phyloP scores from a whole-genome alignment of 2,329 filamentous ascomycete species.

The Paramyrothecium roridum region DNA sequence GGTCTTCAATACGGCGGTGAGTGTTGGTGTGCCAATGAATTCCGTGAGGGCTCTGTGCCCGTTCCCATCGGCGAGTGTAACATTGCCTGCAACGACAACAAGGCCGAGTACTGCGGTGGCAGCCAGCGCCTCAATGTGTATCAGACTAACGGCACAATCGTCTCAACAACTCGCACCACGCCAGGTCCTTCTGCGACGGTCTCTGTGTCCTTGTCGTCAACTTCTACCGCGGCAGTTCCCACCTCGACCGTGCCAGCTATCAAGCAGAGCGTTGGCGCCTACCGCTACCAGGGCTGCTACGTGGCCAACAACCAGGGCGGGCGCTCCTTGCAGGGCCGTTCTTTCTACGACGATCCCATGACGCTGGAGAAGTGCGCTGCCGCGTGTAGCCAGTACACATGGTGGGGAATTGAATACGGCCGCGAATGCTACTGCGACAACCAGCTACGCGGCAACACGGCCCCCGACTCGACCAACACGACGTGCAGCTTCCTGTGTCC shows the following conservation, averaged over 20 bases:
- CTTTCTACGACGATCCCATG: slow-evolving; percentile 1
- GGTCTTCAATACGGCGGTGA: slow-evolving; percentile 1
- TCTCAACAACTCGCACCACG: background rate
- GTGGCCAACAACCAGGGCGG: background rate
- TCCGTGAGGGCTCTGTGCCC: background rate
- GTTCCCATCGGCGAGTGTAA: background rate
- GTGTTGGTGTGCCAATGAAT: slow-evolving; percentile 1
- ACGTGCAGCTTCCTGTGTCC: slow-evolving; percentile 30
- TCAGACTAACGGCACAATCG: background rate
- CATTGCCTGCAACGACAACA: background rate
- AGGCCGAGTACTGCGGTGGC: slow-evolving; percentile 1
- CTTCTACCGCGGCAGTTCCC: background rate
- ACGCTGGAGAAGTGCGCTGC: slow-evolving; percentile 1
- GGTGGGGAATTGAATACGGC: slow-evolving; percentile 21
- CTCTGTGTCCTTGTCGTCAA: background rate
- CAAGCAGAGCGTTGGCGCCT: background rate
- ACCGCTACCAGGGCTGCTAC: slow-evolving; percentile 1
- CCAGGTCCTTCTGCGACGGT: background rate
- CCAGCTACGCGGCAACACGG: slow-evolving; percentile 20
- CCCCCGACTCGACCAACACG: slow-evolving; percentile 20
- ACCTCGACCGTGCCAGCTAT: background rate
- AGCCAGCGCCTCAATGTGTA: slow-evolving; percentile 2
- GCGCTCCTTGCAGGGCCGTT: background rate
- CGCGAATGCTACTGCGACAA: slow-evolving; percentile 37
- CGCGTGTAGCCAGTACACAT: background rate